Conservation (phyloP, 2,329 filamentous ascomycete species). For the Fusarium abutilonis region DNA sequence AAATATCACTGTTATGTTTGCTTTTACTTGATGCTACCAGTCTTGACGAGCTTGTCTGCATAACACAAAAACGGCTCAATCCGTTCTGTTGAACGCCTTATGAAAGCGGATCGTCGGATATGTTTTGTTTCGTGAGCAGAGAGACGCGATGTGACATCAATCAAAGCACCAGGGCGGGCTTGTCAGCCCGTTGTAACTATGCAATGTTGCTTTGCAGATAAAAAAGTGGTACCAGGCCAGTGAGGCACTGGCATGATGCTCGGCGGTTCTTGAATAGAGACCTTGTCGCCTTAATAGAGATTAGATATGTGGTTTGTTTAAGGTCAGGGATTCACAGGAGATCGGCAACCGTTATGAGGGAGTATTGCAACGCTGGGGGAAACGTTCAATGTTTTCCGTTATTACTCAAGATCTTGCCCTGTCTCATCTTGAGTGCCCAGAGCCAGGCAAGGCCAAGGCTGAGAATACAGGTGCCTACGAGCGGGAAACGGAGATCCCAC, state of each 20-base stretch:
- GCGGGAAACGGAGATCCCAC: slow-evolving; percentile 26
- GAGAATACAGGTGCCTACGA: slow-evolving; percentile 11
- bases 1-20: slow-evolving; percentile 34
- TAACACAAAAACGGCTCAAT: not conserved
- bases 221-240: slow-evolving; percentile 34
- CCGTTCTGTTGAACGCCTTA: slow-evolving; percentile 34
- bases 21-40: slow-evolving; percentile 9
- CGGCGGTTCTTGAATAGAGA: slow-evolving; percentile 33
- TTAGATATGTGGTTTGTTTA: slow-evolving; percentile 19
- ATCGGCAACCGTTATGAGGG: slow-evolving; percentile 29
- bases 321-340: slow-evolving; percentile 27
- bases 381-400: slow-evolving; percentile 32
- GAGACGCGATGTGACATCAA: slow-evolving; percentile 37
- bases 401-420: slow-evolving; percentile 20
- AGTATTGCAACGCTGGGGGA: slow-evolving; percentile 25
- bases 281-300: slow-evolving; percentile 4
- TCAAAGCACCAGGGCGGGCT: slow-evolving; percentile 33
- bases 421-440: not conserved
- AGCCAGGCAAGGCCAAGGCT: slow-evolving; percentile 5
- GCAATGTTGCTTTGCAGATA: slow-evolving; percentile 36
- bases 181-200: slow-evolving; percentile 31
- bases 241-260: slow-evolving; percentile 20
- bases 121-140: slow-evolving; percentile 39
- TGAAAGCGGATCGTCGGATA: slow-evolving; percentile 30
- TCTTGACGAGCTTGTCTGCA: not conserved